Percentiles rank a stretch among this genome's conserved stretches.
Evolutionary conservation across 257 asterid species (phyloP).

Genomic region (Anisodus acutangulus): DNA sequence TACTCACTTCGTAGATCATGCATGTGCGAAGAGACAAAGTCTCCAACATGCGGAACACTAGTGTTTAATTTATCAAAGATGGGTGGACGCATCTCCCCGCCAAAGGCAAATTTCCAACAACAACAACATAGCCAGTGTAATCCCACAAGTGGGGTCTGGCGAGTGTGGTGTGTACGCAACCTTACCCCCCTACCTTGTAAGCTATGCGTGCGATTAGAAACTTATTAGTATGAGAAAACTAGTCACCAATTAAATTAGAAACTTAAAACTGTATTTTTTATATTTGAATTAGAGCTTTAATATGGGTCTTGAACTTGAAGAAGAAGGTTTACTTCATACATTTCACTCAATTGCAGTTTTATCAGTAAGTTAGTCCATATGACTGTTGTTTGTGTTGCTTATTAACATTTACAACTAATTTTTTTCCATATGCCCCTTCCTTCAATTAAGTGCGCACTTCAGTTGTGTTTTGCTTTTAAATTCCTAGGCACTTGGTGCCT

Average conservation of each 20-base stretch:
- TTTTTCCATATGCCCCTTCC: background rate
- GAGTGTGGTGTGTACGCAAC: too few species aligned
- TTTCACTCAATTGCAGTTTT: constrained; percentile 2
- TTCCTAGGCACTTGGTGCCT: constrained; percentile 4
- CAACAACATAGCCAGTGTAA: too few species aligned
- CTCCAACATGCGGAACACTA: too few species aligned
- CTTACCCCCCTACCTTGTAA: too few species aligned
- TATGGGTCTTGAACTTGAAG: background rate
- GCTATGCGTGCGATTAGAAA: background rate
- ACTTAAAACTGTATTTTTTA: background rate
- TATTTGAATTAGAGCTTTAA: background rate
- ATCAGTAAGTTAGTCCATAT: background rate
- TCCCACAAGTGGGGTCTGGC: too few species aligned
- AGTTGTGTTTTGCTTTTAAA: constrained; percentile 19
- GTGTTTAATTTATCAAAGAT: too few species aligned
- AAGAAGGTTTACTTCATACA: background rate
- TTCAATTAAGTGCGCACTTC: background rate
- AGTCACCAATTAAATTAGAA: background rate
- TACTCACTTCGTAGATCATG: too few species aligned
- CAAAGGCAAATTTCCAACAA: too few species aligned
- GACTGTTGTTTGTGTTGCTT: background rate
- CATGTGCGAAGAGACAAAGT: too few species aligned
- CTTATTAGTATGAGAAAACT: background rate
- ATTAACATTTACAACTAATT: background rate
- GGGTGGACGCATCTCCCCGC: too few species aligned